phyloP scores from a whole-genome alignment of 2,329 filamentous ascomycete species.

The Diaporthe sp. region DNA sequence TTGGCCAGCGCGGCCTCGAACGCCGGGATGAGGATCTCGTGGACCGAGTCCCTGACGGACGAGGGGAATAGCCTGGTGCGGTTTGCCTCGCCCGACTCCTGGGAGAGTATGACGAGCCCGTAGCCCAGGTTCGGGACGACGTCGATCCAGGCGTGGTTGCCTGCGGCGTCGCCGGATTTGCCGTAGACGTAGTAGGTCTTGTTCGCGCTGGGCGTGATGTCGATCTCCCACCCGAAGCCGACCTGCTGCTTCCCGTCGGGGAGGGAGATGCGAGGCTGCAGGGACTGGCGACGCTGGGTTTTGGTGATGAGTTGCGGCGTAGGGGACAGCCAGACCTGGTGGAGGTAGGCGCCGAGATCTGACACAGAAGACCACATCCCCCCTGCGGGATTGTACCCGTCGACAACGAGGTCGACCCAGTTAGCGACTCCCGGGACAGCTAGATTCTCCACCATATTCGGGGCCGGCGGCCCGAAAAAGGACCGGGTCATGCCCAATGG shows the following conservation, averaged over 20 bases:
- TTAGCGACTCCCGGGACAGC: background rate
- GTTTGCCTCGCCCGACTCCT: background rate
- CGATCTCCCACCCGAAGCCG: conserved; percentile 21
- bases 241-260: conserved; percentile 22
- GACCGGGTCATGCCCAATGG: background rate
- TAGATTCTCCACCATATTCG: background rate
- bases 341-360: background rate
- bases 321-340: background rate
- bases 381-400: conserved; percentile 3
- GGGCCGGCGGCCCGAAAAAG: background rate
- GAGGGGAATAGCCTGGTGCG: background rate
- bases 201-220: background rate
- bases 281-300: conserved; percentile 1
- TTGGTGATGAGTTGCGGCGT: background rate
- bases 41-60: background rate
- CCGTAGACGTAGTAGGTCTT: conserved; percentile 20
- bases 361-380: conserved; percentile 11
- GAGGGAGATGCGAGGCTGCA: background rate
- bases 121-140: conserved; percentile 2
- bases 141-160: conserved; percentile 18
- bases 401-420: background rate
- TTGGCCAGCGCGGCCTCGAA: background rate
- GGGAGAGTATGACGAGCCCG: background rate
- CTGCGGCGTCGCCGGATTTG: conserved; percentile 12
- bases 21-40: conserved; percentile 16